Evolutionary conservation across 2,329 filamentous ascomycete genomes (phyloP).

Genomic region (Fonsecaea erecta): DNA sequence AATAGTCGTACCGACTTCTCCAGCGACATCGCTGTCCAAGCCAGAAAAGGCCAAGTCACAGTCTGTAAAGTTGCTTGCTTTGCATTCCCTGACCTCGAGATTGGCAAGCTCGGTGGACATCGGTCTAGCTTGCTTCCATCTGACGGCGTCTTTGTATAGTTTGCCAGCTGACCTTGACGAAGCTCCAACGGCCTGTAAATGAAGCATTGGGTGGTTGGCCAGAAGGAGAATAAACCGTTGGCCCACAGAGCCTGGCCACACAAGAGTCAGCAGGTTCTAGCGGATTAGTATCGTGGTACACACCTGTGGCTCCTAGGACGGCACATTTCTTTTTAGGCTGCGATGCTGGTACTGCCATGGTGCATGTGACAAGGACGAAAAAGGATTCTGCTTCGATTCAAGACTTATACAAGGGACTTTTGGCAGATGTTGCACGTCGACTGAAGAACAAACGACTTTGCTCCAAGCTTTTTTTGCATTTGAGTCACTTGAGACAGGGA

Average conservation of each 20-base stretch:
- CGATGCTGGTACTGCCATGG: neutral
- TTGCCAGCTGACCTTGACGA: conserved; percentile 89
- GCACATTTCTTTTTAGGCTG: conserved; percentile 34
- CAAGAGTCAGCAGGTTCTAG: neutral
- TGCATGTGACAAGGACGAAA: neutral
- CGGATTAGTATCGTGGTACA: neutral
- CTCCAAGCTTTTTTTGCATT: too few relatives aligned
- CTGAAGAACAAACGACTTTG: too few relatives aligned
- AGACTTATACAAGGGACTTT: neutral
- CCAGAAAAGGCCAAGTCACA: conserved; percentile 95
- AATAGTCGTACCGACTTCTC: conserved; percentile 73
- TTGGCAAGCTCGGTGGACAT: conserved; percentile 78
- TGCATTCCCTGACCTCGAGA: conserved; percentile 84
- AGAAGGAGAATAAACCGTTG: conserved; percentile 95
- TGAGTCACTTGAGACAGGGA: neutral
- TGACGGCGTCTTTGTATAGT: conserved; percentile 90
- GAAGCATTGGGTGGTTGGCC: conserved; percentile 82
- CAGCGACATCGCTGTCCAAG: conserved; percentile 88
- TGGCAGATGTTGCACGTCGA: neutral
- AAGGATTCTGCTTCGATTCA: neutral
- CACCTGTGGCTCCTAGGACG: conserved; percentile 36
- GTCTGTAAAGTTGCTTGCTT: conserved; percentile 77
- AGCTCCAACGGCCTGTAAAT: conserved; percentile 85
- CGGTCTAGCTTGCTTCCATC: conserved; percentile 88
- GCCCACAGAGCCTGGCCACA: conserved; percentile 74